phyloP scores from a whole-genome alignment of 257 asterid species.

The Penstemon newberryi region DNA sequence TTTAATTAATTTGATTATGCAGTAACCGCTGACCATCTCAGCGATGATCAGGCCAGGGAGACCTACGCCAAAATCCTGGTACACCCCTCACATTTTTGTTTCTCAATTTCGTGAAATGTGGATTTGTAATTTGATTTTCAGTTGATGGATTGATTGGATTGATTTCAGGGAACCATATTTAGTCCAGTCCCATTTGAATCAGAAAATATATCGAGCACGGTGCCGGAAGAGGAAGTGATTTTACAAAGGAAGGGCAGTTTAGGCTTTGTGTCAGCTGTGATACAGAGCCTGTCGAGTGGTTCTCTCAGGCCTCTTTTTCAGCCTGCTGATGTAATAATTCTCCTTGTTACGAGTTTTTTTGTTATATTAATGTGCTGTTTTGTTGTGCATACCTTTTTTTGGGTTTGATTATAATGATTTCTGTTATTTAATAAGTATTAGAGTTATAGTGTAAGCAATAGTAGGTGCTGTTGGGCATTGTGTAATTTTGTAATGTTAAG shows the following conservation, averaged over 20 bases:
- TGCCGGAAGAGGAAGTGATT: slow-evolving; percentile 42
- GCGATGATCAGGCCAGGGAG: slow-evolving; percentile 77
- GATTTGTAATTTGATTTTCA: slow-evolving; percentile 11
- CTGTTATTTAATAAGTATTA: not conserved
- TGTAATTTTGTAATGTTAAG: not conserved
- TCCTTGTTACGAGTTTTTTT: slow-evolving; percentile 17
- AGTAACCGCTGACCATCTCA: slow-evolving; percentile 72
- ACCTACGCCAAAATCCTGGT: slow-evolving; percentile 77
- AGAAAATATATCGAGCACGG: slow-evolving; percentile 36
- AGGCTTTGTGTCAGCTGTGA: slow-evolving; percentile 40
- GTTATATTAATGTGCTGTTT: not conserved
- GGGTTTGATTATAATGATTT: not conserved
- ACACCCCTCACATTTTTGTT: slow-evolving; percentile 19
- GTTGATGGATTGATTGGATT: slow-evolving; percentile 8
- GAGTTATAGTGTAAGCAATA: not conserved
- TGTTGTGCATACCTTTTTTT: not conserved
- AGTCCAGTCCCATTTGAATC: slow-evolving; percentile 67
- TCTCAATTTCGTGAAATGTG: not conserved
- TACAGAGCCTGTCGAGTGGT: slow-evolving; percentile 51
- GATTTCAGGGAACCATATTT: slow-evolving; percentile 74
- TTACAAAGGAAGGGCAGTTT: slow-evolving; percentile 39
- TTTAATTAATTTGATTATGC: slow-evolving; percentile 28
- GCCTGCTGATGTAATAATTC: slow-evolving; percentile 58
- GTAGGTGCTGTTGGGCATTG: slow-evolving; percentile 15
- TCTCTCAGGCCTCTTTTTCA: slow-evolving; percentile 53